These are phyloP conservation scores for Fragaria vesca DNA, from an alignment of 306 rosid genomes.

Conservation along the genomic window DNA sequence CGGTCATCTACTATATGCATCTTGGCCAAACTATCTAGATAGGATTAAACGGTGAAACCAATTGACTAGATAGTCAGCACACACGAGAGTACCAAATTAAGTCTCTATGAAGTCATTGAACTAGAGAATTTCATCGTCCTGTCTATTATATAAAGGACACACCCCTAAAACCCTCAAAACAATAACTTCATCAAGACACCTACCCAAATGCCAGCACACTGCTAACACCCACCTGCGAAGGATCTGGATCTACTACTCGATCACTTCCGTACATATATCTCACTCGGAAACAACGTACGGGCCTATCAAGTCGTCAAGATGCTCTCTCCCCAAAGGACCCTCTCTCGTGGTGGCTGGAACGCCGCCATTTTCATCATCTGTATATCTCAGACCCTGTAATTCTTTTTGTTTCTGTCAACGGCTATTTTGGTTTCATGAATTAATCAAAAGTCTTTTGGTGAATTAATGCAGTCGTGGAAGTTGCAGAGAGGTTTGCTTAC, in stretches of 20 bases:
- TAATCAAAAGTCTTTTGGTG: neutral
- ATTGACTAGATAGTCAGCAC: too few relatives aligned
- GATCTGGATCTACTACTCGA: neutral
- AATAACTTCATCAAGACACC: neutral
- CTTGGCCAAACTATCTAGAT: too few relatives aligned
- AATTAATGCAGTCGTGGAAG: conserved; percentile 31
- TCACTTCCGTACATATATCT: neutral
- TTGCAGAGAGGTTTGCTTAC: conserved; percentile 39
- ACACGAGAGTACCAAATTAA: too few relatives aligned
- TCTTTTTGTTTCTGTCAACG: neutral
- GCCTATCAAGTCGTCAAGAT: neutral
- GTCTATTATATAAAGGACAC: neutral
- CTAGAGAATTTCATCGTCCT: neutral
- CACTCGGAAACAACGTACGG: neutral
- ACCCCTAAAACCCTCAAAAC: neutral
- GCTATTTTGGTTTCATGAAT: neutral
- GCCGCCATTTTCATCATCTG: conserved; percentile 28
- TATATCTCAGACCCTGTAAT: neutral
- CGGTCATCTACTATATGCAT: too few relatives aligned
- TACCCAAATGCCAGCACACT: neutral
- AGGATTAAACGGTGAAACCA: too few relatives aligned
- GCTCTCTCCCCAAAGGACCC: neutral
- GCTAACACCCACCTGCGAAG: too few relatives aligned
- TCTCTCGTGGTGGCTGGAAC: conserved; percentile 19
- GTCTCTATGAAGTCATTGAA: too few relatives aligned